phyloP scores from a whole-genome alignment of 805 yeast species.

The Groenewaldozyma tartarivorans region DNA sequence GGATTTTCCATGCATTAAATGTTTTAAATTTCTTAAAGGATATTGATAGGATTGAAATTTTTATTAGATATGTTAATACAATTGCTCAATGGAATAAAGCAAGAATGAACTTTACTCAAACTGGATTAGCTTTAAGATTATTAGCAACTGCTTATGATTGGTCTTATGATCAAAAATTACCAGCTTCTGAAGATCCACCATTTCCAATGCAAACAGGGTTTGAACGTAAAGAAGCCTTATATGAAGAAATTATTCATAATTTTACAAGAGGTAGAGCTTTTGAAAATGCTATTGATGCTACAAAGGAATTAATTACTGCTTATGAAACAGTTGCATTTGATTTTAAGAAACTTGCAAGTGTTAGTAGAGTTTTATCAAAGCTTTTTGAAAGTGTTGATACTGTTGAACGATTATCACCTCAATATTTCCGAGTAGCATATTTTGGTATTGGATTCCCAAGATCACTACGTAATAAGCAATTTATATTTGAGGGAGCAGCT shows the following conservation, averaged over 20 bases:
- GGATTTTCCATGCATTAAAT: conserved; percentile 69
- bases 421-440: conserved; percentile 70
- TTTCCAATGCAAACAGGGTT: conserved; percentile 76
- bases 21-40: conserved; percentile 68
- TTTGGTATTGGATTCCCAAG: conserved; percentile 80
- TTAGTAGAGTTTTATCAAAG: conserved; percentile 56
- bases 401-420: conserved; percentile 64
- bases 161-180: conserved; percentile 41
- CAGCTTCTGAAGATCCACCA: conserved; percentile 52
- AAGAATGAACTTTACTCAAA: conserved; percentile 64
- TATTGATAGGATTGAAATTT: conserved; percentile 69
- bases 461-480: conserved; percentile 63
- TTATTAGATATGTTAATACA: conserved; percentile 68
- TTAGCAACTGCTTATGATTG: conserved; percentile 70
- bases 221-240: conserved; percentile 67
- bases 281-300: conserved; percentile 72
- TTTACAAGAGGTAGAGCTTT: conserved; percentile 62
- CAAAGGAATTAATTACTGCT: conserved; percentile 66
- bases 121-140: conserved; percentile 70
- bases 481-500: conserved; percentile 77
- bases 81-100: conserved; percentile 55
- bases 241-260: conserved; percentile 59
- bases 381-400: conserved; percentile 59
- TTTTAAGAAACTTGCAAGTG: conserved; percentile 62
- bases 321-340: conserved; percentile 68